phyloP scores from a whole-genome alignment of 768 basidiomycete species.

The Trametes punicea region DNA sequence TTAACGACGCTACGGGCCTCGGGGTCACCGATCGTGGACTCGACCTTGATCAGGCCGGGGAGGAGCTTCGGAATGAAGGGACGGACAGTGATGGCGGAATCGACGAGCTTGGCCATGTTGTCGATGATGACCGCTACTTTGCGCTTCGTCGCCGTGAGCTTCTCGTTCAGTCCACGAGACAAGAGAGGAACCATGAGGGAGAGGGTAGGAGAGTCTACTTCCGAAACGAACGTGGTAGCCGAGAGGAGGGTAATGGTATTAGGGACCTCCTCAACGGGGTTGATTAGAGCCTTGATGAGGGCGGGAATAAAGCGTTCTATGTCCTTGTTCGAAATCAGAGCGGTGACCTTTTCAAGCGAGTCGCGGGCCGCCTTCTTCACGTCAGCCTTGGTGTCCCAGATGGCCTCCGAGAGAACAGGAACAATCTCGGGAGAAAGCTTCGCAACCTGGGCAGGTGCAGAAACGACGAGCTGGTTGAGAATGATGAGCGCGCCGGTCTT shows the following conservation, averaged over 20 bases:
- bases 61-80: constrained; percentile 96
- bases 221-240: constrained; percentile 98
- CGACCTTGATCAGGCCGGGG: constrained; percentile 93
- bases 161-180: constrained; percentile 90
- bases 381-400: constrained; percentile 98
- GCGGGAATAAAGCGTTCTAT: constrained; percentile 96
- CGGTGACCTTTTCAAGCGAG: constrained; percentile 91
- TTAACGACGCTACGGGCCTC: constrained; percentile 93
- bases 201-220: constrained; percentile 95
- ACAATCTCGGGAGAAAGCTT: constrained; percentile 93
- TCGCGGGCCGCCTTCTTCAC: constrained; percentile 98
- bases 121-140: constrained; percentile 97
- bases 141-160: constrained; percentile 93
- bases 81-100: constrained; percentile 90
- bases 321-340: constrained; percentile 97
- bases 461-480: constrained; percentile 83
- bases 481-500: constrained; percentile 84
- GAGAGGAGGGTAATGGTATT: constrained; percentile 93
- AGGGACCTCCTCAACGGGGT: constrained; percentile 99
- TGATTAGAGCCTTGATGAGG: constrained; percentile 95
- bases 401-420: constrained; percentile 89
- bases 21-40: constrained; percentile 93
- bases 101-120: constrained; percentile 98
- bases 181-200: constrained; percentile 97
- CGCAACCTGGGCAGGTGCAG: constrained; percentile 79